Base-by-base conservation (phyloP, 148 eudicot genomes). In the Mesembryanthemum crystallinum region DNA sequence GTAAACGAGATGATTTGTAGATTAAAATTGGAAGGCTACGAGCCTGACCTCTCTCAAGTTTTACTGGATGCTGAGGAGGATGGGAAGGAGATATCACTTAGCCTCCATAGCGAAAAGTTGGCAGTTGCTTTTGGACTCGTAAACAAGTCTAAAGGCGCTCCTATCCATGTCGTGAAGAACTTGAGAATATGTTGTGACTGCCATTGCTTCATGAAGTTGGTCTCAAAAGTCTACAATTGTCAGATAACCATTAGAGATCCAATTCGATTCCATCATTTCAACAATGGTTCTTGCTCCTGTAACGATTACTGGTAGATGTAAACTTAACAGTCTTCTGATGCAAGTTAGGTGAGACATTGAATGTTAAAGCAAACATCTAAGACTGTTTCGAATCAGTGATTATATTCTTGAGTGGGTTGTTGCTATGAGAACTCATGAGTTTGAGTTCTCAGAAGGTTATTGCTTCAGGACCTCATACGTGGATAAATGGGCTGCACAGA, bases 31-130 rank as follows among this genome's bases (percentile, higher is more conserved):
- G 52, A 67, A 39, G 70, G 52, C 6, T 67, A 67, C 17, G 30
- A 67, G 52, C 70, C 70, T 42, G 70, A 67, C 20, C 70, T 67
- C 20, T 67, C 70, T 39, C 70, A 67, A 67, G 70, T 67, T 67
- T 13, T 42, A 47, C 70, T 67, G 13, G 70, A 67, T 67, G 70
- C 30, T 65, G 69, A 67, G 20, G 52, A 67, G 29, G 70, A 47
- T 67, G 70, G 52, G 42, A 67, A 67, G n/a, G 70, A 67, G 29
- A 42, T 67, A 32, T 67, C 70, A 42, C 70, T 67, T 42, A 37
- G 52, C 52, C 70, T 39, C 52, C 70, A 67, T 37, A 42, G 70
- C 8, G 70, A 67, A 67, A 67, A 67, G 52, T 43, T 67, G 29
- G 70, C 70, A 67, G 51, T 67, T 39, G 70, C 70, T 5, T 67